Evolutionary conservation across 2,329 filamentous ascomycete species (phyloP), one percentile per base, ranked within the genome.

Genomic region (Colletotrichum sansevieriae): DNA sequence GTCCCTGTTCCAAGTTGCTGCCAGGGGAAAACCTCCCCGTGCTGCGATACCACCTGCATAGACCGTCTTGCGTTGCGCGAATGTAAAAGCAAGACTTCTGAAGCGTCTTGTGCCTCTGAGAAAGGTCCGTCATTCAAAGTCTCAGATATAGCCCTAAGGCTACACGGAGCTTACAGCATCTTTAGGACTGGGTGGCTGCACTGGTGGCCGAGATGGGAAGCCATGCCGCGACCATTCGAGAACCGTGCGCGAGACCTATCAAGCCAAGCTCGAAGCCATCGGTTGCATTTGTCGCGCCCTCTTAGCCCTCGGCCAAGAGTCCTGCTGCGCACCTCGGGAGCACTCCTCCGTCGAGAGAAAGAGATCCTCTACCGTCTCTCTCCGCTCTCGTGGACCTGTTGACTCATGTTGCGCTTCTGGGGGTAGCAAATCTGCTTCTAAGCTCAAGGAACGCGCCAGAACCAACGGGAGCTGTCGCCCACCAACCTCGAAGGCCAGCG

Each of bases 271-370:
- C 2, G 74, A 82, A 51, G 81, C 84, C 4, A 74, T 88, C 1
- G 85, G 85, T 3, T 88, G 85, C 73, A 84, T 88, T 69, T 88
- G 86, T 66, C 82, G 85, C 18, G 80, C 83, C 20, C 80, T 88
- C 15, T 68, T 87, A 33, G 82, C 84, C 9, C 77, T 86, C 18
- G 85, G 85, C 0, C 79, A 85, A 63, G 84, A 87, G 70, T 80
- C 84, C 0, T 87, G 85, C 76, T 88, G 85, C 63, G 72, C 75
- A 22, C 72, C 74, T 22, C 74, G 68, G 13, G 70, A 75, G 13
- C 72, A 74, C 39, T 72, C 76, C 1, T 74, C 74, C 6, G 22
- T 70, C n/a, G 72, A 73, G 49, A 71, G 71, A 51, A 77, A 74
- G 59, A 75, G 71, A 18, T 70, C 70, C 51, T 74, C 73, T 20